Conservation (phyloP, 192 early-diverging fungal species). For the Coemansia sp. region DNA sequence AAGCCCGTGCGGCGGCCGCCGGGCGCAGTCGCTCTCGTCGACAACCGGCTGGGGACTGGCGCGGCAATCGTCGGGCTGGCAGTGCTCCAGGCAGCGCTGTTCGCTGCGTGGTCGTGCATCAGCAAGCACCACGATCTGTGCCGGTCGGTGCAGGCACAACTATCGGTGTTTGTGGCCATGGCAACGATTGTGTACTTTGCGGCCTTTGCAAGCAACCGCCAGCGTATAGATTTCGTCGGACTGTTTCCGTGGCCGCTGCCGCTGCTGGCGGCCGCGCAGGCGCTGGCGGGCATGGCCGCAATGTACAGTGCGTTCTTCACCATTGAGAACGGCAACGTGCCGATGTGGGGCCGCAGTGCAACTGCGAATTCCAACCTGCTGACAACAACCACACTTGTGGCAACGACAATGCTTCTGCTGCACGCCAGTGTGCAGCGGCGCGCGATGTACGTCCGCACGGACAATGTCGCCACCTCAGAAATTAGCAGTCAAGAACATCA, state of each 20-base stretch:
- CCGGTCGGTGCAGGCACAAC: not conserved
- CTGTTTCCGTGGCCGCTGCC: slow-evolving; percentile 25
- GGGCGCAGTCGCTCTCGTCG: slow-evolving; percentile 15
- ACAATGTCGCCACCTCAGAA: not conserved
- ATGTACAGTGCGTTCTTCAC: slow-evolving; percentile 38
- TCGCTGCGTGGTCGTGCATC: slow-evolving; percentile 1
- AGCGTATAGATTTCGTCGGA: slow-evolving; percentile 5
- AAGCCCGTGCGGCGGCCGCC: slow-evolving; percentile 18
- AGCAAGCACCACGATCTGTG: not conserved
- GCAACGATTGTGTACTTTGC: not conserved
- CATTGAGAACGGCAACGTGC: not conserved
- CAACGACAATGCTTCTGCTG: not conserved
- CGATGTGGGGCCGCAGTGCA: slow-evolving; percentile 12
- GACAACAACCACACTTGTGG: not conserved
- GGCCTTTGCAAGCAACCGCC: not conserved
- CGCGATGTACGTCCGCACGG: slow-evolving; percentile 16
- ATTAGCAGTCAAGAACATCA: not conserved
- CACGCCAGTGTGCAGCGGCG: slow-evolving; percentile 18
- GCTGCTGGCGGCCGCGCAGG: slow-evolving; percentile 2
- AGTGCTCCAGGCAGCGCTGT: slow-evolving; percentile 4
- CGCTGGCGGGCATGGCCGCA: slow-evolving; percentile 5
- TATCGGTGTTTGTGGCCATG: slow-evolving; percentile 1
- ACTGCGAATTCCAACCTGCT: slow-evolving; percentile 15
- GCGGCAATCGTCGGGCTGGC: not conserved
- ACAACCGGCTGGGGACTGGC: slow-evolving; percentile 19